Base-by-base conservation (phyloP, 371 early-diverging fungal genomes). In the Polyrhizophydium stewartii region DNA sequence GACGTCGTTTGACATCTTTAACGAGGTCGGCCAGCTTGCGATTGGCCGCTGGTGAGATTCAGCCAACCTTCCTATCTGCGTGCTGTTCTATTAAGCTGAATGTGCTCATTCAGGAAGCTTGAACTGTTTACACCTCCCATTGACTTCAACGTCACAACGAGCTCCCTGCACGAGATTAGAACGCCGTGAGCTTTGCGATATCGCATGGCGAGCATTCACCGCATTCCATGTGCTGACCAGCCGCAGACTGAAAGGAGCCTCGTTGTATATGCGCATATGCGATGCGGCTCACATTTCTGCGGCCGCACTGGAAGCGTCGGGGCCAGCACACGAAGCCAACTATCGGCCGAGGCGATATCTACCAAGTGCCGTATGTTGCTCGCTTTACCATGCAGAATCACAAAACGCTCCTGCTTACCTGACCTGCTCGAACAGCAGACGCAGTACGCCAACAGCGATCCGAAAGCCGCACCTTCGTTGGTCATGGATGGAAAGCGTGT, bases 191-290 rank as follows among this genome's bases (percentile, higher is more conserved):
- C 32, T 7, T 3, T n/a, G 5, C 5, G 30, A 16, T 53, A n/a
- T n/a, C n/a, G n/a, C n/a, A n/a, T n/a, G n/a, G n/a, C n/a, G n/a
- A n/a, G n/a, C n/a, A n/a, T n/a, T n/a, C n/a, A n/a, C n/a, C n/a
- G n/a, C n/a, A n/a, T n/a, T n/a, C n/a, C n/a, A n/a, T n/a, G n/a
- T n/a, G n/a, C n/a, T n/a, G n/a, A n/a, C n/a, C n/a, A n/a, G n/a
- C n/a, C n/a, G n/a, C n/a, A n/a, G n/a, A n/a, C n/a, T n/a, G n/a
- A n/a, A n/a, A n/a, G n/a, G n/a, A n/a, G n/a, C n/a, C n/a, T n/a
- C n/a, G n/a, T n/a, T n/a, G n/a, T n/a, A n/a, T n/a, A n/a, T 53
- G 35, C 25, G 53, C n/a, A 24, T 53, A 6, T 53, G 53, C 53
- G 53, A 53, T 53, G 24, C 16, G 13, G 53, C 53, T 5, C 27